Conservation (phyloP, 768 basidiomycete genomes). For the Auricularia cornea region DNA sequence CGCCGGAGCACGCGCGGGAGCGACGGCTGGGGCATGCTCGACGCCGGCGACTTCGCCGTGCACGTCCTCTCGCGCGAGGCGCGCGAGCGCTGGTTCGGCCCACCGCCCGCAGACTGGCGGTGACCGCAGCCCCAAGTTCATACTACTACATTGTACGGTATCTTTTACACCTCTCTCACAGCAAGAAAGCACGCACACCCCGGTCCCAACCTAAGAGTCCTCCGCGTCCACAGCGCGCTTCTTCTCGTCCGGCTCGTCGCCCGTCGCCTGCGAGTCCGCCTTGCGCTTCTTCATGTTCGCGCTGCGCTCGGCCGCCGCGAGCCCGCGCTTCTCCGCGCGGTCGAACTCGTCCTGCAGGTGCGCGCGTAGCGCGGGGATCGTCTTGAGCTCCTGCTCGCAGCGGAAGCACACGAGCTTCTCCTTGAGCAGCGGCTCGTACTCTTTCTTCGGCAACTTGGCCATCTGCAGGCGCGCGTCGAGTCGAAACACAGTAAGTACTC, state of each 20-base stretch:
- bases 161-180: neutral
- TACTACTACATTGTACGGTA: neutral
- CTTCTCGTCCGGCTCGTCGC: neutral
- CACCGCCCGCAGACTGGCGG: neutral
- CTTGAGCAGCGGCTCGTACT: slow-evolving; percentile 62
- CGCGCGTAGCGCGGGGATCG: slow-evolving; percentile 63
- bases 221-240: neutral
- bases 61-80: slow-evolving; percentile 65
- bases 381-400: slow-evolving; percentile 55
- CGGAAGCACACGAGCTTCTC: slow-evolving; percentile 59
- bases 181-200: neutral
- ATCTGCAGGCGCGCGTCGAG: slow-evolving; percentile 31
- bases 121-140: neutral
- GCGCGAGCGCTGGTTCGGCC: slow-evolving; percentile 56
- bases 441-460: slow-evolving; percentile 38
- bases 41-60: slow-evolving; percentile 72
- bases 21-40: slow-evolving; percentile 79
- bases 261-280: neutral
- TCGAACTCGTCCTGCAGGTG: slow-evolving; percentile 76
- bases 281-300: neutral
- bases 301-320: neutral
- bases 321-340: slow-evolving; percentile 23
- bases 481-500: neutral
- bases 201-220: neutral
- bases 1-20: slow-evolving; percentile 46